These are phyloP conservation scores for Lepidium campestre DNA, from an alignment of 441 rosid genomes.

Conservation along the genomic window DNA sequence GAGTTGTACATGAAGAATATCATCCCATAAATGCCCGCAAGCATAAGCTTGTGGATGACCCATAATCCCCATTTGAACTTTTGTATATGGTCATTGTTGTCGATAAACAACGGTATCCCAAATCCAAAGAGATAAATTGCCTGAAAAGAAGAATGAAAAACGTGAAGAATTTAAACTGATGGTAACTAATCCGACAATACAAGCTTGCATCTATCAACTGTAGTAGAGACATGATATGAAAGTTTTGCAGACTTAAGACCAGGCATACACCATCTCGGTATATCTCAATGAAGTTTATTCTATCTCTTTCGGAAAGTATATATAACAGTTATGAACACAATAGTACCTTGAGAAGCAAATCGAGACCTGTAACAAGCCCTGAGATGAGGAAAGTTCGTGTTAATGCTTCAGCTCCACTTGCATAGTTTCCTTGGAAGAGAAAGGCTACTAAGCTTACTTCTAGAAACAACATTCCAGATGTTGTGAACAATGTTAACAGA, in stretches of 20 bases:
- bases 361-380: conserved; percentile 67
- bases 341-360: conserved; percentile 80
- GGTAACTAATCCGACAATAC: not conserved
- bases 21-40: conserved; percentile 66
- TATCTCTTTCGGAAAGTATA: not conserved
- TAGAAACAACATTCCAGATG: conserved; percentile 85
- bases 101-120: conserved; percentile 80
- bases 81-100: conserved; percentile 41
- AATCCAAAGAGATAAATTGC: conserved; percentile 69
- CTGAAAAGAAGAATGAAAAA: conserved; percentile 33
- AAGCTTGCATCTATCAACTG: not conserved
- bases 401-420: conserved; percentile 72
- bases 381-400: conserved; percentile 72
- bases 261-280: not conserved
- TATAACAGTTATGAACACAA: not conserved
- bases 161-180: not conserved
- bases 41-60: conserved; percentile 79
- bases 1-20: conserved; percentile 79
- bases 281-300: not conserved
- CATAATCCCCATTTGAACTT: conserved; percentile 77
- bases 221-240: not conserved
- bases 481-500: conserved; percentile 66
- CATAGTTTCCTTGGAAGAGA: conserved; percentile 82
- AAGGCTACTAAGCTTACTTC: conserved; percentile 97
- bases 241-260: not conserved